Evolutionary conservation across 177 flowering plant genomes (phyloP), one percentile per base, ranked within the genome.

Genomic region (Vitis hybrid): DNA sequence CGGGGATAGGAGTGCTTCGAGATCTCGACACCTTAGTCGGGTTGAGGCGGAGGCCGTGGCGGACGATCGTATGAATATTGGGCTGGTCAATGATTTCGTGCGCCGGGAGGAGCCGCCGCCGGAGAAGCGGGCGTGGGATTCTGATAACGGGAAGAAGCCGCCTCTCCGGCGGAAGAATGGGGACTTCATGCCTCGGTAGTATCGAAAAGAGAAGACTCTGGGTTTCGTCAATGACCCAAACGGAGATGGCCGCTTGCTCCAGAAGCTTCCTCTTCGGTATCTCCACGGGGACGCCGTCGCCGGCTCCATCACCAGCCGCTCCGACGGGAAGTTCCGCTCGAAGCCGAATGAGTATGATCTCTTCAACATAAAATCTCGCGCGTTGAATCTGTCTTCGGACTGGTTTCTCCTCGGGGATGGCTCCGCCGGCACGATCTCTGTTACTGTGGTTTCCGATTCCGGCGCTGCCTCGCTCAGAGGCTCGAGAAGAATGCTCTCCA

Each of bases 1-100:
- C 82, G 99, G 99, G 15, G 99, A 95, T 5, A 95, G 74, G 59
- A 95, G 68, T 59, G 98, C 99, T 78, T 95, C 99, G 4, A 92
- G 99, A 75, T 95, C 98, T 1, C 99, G 98, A 75, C 96, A 93
- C 81, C 99, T 77, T 64, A 90, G 70, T 74, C 99, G 78, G 78
- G 97, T 92, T 59, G 99, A 91, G 72, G 94, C 85, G 71, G 81
- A 82, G 56, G 71, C 73, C 12, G 71, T 73, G 62, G 73, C 82
- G 39, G 87, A 72, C 14, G 87, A 63, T 59, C 92, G 69, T 60
- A 75, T 71, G 74, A 91, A 90, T 82, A 93, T 85, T 15, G 99
- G 99, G 64, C 97, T 91, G 51, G 92, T 77, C 74, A 89, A 52
- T 11, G 97, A 87, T 74, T 90, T 92, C 67, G 78, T 87, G 75